Percentiles rank a stretch among this genome's conserved stretches.
Evolutionary conservation across 306 rosid genomes (phyloP).

Genomic region (Hippophae tibetana): DNA sequence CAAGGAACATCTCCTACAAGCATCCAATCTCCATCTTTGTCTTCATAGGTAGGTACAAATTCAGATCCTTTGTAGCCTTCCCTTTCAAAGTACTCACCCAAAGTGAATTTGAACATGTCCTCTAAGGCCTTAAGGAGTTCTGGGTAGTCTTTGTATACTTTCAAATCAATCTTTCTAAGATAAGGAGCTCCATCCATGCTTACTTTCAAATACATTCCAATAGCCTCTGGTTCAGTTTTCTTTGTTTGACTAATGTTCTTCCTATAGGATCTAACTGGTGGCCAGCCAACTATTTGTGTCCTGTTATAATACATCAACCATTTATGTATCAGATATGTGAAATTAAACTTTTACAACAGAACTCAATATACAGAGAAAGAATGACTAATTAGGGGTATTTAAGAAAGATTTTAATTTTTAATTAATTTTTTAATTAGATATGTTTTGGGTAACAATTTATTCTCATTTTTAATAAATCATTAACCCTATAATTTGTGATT

Average conservation of each 20-base stretch:
- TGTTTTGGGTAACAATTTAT: no score
- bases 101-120: conserved; percentile 65
- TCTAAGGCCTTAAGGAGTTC: conserved; percentile 64
- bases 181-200: conserved; percentile 98
- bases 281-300: conserved; percentile 90
- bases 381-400: no score
- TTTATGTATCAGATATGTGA: neutral
- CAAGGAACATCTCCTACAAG: conserved; percentile 97
- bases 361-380: no score
- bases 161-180: conserved; percentile 78
- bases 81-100: conserved; percentile 72
- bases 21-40: conserved; percentile 96
- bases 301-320: conserved; percentile 27
- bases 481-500: no score
- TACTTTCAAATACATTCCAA: conserved; percentile 68
- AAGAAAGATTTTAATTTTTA: no score
- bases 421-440: no score
- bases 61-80: conserved; percentile 89
- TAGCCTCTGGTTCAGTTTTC: conserved; percentile 35
- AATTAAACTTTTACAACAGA: neutral
- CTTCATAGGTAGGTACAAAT: conserved; percentile 80
- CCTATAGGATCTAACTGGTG: conserved; percentile 71
- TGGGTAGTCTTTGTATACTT: conserved; percentile 45
- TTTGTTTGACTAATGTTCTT: conserved; percentile 50
- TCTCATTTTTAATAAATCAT: no score